A percentile compares a stretch with the other conserved stretches of the same genome.
phyloP scores from a whole-genome alignment of 2,329 filamentous ascomycete genomes.

The Pseudogymnoascus sp. region DNA sequence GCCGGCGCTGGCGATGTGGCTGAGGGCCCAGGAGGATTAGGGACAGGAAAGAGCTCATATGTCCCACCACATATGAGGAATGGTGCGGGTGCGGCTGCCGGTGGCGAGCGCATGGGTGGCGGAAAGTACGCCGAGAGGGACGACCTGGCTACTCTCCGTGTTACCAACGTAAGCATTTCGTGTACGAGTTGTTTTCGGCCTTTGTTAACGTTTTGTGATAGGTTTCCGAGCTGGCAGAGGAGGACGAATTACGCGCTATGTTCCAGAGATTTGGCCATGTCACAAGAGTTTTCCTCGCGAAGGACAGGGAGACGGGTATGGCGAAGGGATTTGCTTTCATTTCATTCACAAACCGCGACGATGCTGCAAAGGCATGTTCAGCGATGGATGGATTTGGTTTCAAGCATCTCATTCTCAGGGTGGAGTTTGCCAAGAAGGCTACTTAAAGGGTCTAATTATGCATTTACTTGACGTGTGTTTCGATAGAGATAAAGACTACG shows the following conservation, averaged over 20 bases:
- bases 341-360: constrained; percentile 82
- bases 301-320: constrained; percentile 90
- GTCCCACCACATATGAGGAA: constrained; percentile 89
- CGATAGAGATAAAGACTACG: constrained; percentile 8
- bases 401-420: constrained; percentile 76
- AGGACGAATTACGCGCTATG: constrained; percentile 90
- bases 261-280: constrained; percentile 97
- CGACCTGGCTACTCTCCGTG: constrained; percentile 89
- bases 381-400: constrained; percentile 97
- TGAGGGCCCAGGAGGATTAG: constrained; percentile 46
- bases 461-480: constrained; percentile 8
- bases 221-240: constrained; percentile 96
- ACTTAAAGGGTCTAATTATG: constrained; percentile 16
- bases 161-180: constrained; percentile 75
- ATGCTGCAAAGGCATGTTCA: constrained; percentile 86
- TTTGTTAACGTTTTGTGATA: constrained; percentile 30
- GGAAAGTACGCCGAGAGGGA: constrained; percentile 88
- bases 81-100: constrained; percentile 43
- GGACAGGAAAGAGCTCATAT: constrained; percentile 70
- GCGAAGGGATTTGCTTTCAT: constrained; percentile 99
- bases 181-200: background rate
- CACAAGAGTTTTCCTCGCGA: constrained; percentile 93
- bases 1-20: constrained; percentile 38
- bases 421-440: constrained; percentile 79
- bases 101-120: constrained; percentile 72